Base-by-base conservation (phyloP, 352 stramenopile genomes). In the Phytophthora niederhauseri region DNA sequence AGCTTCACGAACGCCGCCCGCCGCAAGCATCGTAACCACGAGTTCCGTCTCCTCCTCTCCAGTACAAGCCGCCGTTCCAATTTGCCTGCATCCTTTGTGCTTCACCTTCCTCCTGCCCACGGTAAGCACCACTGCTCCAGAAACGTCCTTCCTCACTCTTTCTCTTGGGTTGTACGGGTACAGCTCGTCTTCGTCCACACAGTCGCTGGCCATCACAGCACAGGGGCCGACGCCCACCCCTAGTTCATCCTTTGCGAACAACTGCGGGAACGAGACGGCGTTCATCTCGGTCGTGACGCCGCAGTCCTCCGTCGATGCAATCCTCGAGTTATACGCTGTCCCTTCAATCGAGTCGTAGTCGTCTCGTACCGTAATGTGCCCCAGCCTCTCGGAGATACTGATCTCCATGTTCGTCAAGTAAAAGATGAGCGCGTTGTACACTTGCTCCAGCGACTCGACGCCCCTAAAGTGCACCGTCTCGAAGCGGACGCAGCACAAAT, bases 351-450 rank as follows among this genome's bases (percentile, higher is more conserved):
- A 68, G 48, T 84, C 73, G 34, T 81, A 80, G 60, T 82, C 78
- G 20, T 86, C 78, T 28, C 78, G 53, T 26, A 85, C 55, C 9
- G 75, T 84, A 3, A 84, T 76, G 15, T 81, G 66, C 2, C 67
- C 71, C 20, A 81, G 45, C 19, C 59, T 38, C 48, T 82, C 76
- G 0, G 76, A 82, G 17, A 80, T 82, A 17, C 64, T 78, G 51
- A 82, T 82, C 70, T 80, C 76, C 55, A 80, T 80, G 30, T 80
- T 80, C 20, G 66, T 72, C 56, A 82, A 41, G 53, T 75, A 80
- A 56, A 75, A 78, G 22, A 77, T 68, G 22, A 82, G 54, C 14
- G 76, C 76, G 20, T 82, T 75, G 58, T 73, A 80, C 26, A 82
- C 76, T 45, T 78, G 72, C 17, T 72, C 49, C 2, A 82, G 12